A percentile compares a stretch with the other conserved stretches of the same genome.
These are phyloP conservation scores for Viola odorata DNA, from an alignment of 345 rosid species.

Conservation along the genomic window DNA sequence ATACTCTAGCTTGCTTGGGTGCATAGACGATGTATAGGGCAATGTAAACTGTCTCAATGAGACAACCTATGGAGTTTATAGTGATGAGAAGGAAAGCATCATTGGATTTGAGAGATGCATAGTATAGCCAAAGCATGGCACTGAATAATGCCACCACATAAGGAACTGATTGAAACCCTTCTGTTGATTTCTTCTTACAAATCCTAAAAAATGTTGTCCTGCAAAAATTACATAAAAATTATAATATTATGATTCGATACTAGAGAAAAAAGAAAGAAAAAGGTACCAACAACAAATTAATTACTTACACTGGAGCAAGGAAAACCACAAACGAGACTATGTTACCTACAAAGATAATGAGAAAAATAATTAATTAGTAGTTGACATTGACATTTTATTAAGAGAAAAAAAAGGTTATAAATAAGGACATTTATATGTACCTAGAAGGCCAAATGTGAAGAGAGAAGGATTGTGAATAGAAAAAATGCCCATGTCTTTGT, in stretches of 20 bases:
- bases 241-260: background rate
- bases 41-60: slow-evolving; percentile 59
- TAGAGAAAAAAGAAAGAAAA: background rate
- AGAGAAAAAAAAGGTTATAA: background rate
- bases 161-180: slow-evolving; percentile 68
- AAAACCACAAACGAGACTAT: slow-evolving; percentile 28
- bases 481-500: slow-evolving; percentile 16
- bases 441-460: slow-evolving; percentile 30
- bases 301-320: slow-evolving; percentile 35
- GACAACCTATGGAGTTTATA: slow-evolving; percentile 54
- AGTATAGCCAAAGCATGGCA: slow-evolving; percentile 61
- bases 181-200: slow-evolving; percentile 64
- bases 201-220: slow-evolving; percentile 67
- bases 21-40: slow-evolving; percentile 47
- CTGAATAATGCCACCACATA: slow-evolving; percentile 60
- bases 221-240: background rate
- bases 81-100: slow-evolving; percentile 61
- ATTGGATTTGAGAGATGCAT: slow-evolving; percentile 45
- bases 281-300: background rate
- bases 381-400: background rate
- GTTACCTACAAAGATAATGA: slow-evolving; percentile 20
- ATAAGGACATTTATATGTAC: background rate
- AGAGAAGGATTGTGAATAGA: slow-evolving; percentile 17
- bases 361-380: background rate
- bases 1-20: slow-evolving; percentile 48